Evolutionary conservation across 2,329 filamentous ascomycete species (phyloP).

Genomic region (Podosphaera leucotricha): DNA sequence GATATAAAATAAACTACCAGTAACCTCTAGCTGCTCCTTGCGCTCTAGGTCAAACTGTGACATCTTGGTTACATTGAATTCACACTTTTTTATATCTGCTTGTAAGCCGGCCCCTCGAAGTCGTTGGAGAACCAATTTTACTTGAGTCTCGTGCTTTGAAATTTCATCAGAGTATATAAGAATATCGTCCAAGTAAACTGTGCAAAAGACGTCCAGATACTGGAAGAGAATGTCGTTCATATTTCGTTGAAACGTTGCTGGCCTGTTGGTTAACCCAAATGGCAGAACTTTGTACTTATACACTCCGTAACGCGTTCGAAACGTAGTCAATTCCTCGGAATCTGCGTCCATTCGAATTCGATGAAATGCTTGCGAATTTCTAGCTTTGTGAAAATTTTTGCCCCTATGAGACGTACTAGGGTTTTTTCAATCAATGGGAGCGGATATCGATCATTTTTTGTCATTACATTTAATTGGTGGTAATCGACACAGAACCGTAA

Average conservation of each 20-base stretch:
- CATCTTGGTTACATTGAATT: background rate
- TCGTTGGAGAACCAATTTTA: constrained; percentile 1
- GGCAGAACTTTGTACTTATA: constrained; percentile 2
- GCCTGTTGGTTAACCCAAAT: constrained; percentile 2
- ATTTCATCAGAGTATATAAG: constrained; percentile 2
- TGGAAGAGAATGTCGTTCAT: constrained; percentile 2
- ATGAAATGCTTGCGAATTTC: constrained; percentile 2
- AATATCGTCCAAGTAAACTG: constrained; percentile 1
- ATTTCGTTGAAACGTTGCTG: constrained; percentile 1
- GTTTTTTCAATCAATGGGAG: constrained; percentile 1
- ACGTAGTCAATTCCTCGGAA: constrained; percentile 1
- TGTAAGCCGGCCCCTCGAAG: background rate
- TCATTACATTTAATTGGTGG: background rate
- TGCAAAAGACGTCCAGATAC: constrained; percentile 1
- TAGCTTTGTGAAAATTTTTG: background rate
- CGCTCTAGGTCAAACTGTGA: too few relatives aligned
- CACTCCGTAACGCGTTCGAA: background rate
- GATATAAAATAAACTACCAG: too few relatives aligned
- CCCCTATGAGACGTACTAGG: background rate
- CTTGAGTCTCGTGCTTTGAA: background rate
- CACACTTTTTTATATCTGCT: background rate
- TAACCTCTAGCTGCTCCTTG: too few relatives aligned
- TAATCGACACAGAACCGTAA: background rate
- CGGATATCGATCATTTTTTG: background rate
- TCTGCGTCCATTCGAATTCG: constrained; percentile 1